Base-by-base conservation (phyloP, 768 basidiomycete species). In the Agaricus subrufescens region DNA sequence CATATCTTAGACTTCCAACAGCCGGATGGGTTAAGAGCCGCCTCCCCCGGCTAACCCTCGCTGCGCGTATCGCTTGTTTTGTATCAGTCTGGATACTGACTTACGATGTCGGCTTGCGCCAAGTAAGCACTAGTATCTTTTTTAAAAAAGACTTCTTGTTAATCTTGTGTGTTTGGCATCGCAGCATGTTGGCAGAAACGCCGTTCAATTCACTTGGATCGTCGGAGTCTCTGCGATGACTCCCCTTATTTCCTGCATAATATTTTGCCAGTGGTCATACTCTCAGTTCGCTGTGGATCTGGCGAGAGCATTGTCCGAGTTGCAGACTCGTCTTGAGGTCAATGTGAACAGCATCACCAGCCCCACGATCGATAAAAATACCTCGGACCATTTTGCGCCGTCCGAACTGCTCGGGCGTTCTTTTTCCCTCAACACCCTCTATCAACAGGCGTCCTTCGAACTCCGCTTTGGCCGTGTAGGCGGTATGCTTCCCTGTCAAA, bases 61-160 rank as follows among this genome's bases (percentile, higher is more conserved):
- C 78, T 4, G 71, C 70, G 45, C 77, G 77, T 19, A 77, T 80
- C 47, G 71, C 73, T 9, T 76, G 75, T 57, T 79, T 80, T 55
- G 64, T 77, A n/a, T 73, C 75, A 1, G 70, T 78, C 26, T 80
- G 75, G 74, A 60, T 77, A 19, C 62, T 80, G 23, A 78, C 78
- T 3, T 64, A 60, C 9, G 62, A 76, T 48, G 61, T 69, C 31
- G 75, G 73, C 15, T 43, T 61, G 7, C 54, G 60, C 4, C 63
- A 66, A 15, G 76, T 77, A 61, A 49, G 71, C 63, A 10, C n/a
- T 19, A 19, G 19, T 19, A 19, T 19, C 19, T 19, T 19, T 19
- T 19, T 19, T 19, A 19, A 19, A 19, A 19, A 19, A 19, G 25
- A 40, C 48, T 25, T 15, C 9, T n/a, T 40, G 29, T 39, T 26